phyloP scores from a whole-genome alignment of 192 early-diverging fungal genomes.

The Coemansia sp. region DNA sequence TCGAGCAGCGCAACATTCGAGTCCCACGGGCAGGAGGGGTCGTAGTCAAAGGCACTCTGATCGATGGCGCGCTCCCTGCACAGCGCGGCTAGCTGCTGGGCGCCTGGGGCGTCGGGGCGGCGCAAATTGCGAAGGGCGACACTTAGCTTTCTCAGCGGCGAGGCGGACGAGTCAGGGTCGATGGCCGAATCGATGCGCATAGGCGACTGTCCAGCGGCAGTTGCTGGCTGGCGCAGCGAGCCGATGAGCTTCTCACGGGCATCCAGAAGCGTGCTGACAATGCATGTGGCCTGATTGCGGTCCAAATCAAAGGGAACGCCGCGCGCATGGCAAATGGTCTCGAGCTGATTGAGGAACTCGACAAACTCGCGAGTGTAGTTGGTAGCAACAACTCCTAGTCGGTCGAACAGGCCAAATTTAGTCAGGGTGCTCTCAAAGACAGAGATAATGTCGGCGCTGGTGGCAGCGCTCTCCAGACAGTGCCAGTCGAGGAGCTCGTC shows the following conservation, averaged over 20 bases:
- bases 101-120: constrained; percentile 3
- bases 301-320: constrained; percentile 49
- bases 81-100: constrained; percentile 43
- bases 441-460: constrained; percentile 46
- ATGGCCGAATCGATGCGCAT: not conserved
- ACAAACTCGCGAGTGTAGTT: constrained; percentile 55
- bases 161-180: not conserved
- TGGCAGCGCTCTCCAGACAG: constrained; percentile 40
- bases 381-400: constrained; percentile 42
- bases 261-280: constrained; percentile 39
- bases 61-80: constrained; percentile 33
- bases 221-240: constrained; percentile 12
- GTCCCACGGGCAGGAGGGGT: constrained; percentile 33
- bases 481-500: constrained; percentile 42
- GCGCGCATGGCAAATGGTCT: constrained; percentile 53
- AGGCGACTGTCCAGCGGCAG: not conserved
- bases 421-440: constrained; percentile 50
- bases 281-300: constrained; percentile 49
- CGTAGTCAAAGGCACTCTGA: constrained; percentile 22
- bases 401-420: constrained; percentile 30
- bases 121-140: constrained; percentile 19
- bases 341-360: constrained; percentile 54
- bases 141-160: constrained; percentile 38
- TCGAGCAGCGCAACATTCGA: constrained; percentile 38
- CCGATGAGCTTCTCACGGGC: constrained; percentile 38